phyloP scores from a whole-genome alignment of 192 early-diverging fungal genomes.

The Coemansia sp. region DNA sequence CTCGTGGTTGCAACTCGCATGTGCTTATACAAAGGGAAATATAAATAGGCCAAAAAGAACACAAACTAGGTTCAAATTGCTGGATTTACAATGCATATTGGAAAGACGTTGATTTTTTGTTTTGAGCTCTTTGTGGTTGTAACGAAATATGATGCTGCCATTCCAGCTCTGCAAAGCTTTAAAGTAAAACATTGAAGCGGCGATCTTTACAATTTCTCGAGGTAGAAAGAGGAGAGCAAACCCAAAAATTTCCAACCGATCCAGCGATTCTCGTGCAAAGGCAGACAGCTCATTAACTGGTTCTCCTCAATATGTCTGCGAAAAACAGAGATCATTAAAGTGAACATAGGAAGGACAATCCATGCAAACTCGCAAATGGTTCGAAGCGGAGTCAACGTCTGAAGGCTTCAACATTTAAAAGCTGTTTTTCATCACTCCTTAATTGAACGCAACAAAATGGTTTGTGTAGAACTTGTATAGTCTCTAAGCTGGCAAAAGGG shows the following conservation, averaged over 20 bases:
- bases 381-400: too few species aligned
- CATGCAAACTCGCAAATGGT: too few species aligned
- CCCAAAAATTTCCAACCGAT: background rate
- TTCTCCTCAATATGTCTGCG: too few species aligned
- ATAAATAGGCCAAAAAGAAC: background rate
- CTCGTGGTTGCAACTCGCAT: background rate
- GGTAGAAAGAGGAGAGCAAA: too few species aligned
- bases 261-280: background rate
- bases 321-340: too few species aligned
- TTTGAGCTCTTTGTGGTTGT: background rate
- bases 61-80: background rate
- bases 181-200: background rate
- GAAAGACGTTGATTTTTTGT: background rate
- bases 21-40: background rate
- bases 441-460: too few species aligned
- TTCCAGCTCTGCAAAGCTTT: background rate
- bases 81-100: background rate
- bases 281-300: too few species aligned
- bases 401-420: too few species aligned
- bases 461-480: too few species aligned
- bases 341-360: too few species aligned
- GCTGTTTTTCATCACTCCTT: too few species aligned
- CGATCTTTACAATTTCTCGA: background rate
- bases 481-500: too few species aligned
- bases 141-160: background rate